Evolutionary conservation across 1,284 basidiomycete genomes (phyloP).

Genomic region (Vanrija sp.): DNA sequence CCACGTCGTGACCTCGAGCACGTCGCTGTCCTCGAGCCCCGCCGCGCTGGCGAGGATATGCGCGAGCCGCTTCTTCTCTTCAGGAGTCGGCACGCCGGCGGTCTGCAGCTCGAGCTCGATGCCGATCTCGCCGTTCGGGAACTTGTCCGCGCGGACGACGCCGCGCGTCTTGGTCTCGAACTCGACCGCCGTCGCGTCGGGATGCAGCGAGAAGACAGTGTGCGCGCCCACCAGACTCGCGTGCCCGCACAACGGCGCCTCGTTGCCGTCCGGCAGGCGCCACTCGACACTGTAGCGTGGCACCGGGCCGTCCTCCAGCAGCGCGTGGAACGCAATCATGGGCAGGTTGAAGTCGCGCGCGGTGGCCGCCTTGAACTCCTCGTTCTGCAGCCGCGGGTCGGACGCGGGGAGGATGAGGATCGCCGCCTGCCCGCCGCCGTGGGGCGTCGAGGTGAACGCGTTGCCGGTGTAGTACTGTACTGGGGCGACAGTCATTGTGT

Average conservation of each 20-base stretch:
- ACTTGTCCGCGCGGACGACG: slow-evolving; percentile 14
- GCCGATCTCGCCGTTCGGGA: neutral
- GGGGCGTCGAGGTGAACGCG: slow-evolving; percentile 26
- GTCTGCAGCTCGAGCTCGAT: neutral
- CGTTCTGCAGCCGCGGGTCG: slow-evolving; percentile 16
- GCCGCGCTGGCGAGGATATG: neutral
- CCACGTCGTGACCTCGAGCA: slow-evolving; percentile 5
- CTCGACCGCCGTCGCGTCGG: slow-evolving; percentile 5
- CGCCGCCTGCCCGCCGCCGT: slow-evolving; percentile 34
- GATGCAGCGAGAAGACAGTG: slow-evolving; percentile 15
- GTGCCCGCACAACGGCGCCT: slow-evolving; percentile 34
- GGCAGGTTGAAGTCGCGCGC: slow-evolving; percentile 30
- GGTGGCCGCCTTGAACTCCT: slow-evolving; percentile 19
- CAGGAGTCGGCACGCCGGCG: neutral
- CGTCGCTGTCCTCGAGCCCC: neutral
- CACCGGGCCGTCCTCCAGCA: slow-evolving; percentile 9
- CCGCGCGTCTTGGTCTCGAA: slow-evolving; percentile 26
- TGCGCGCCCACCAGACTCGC: slow-evolving; percentile 28
- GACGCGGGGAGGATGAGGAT: slow-evolving; percentile 22
- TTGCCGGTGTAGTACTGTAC: slow-evolving; percentile 27
- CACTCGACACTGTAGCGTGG: slow-evolving; percentile 26
- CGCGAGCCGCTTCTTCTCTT: neutral
- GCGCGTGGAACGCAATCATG: slow-evolving; percentile 29
- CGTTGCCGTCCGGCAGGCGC: slow-evolving; percentile 26
- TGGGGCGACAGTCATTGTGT: neutral